Evolutionary conservation across 2,329 filamentous ascomycete genomes (phyloP).

Genomic region (Venturiaceae sp.): DNA sequence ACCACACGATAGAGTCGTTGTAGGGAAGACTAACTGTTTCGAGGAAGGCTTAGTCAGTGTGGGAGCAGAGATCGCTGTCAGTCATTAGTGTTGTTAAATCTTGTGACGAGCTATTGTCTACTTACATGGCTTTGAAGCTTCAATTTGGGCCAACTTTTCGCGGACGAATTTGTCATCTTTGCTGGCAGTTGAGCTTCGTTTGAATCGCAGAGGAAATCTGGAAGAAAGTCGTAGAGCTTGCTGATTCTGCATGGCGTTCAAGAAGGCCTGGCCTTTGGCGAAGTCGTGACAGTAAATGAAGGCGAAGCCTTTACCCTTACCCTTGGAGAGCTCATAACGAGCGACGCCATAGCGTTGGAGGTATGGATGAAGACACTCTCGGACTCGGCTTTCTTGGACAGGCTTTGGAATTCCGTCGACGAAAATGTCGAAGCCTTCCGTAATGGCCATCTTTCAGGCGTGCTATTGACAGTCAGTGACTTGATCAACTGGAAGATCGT

Average conservation of each 20-base stretch:
- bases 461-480: too few species aligned
- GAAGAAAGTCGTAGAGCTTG: neutral
- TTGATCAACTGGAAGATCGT: too few species aligned
- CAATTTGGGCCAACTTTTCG: neutral
- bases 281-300: neutral
- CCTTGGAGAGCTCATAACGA: conserved; percentile 33
- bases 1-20: neutral
- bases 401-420: neutral
- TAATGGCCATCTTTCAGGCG: neutral
- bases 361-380: neutral
- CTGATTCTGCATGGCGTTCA: neutral
- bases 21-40: neutral
- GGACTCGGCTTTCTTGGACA: neutral
- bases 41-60: neutral
- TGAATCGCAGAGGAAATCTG: neutral
- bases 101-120: neutral
- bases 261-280: neutral
- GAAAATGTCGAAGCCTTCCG: conserved; percentile 1
- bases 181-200: neutral
- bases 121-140: neutral
- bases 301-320: conserved; percentile 17
- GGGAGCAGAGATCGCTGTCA: neutral
- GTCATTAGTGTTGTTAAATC: neutral
- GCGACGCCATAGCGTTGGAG: conserved; percentile 33
- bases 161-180: neutral